Evolutionary conservation across 495 filamentous ascomycete species (phyloP).

Genomic region (Aspergillus taichungensis): DNA sequence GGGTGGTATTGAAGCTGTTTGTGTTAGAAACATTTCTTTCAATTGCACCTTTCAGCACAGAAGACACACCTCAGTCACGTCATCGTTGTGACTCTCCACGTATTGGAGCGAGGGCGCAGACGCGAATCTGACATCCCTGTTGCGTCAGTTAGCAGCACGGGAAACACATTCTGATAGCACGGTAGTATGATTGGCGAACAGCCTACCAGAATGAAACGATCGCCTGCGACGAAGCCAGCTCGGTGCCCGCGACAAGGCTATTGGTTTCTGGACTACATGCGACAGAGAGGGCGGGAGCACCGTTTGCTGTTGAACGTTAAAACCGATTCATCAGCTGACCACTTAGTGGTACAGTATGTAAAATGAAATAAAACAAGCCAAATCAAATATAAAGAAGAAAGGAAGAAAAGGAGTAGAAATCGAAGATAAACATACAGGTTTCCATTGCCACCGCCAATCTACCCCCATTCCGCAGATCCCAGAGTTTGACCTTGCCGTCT

Average conservation of each 20-base stretch:
- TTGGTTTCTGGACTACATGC: constrained; percentile 50
- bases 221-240: constrained; percentile 64
- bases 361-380: neutral
- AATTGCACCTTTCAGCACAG: neutral
- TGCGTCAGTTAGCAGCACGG: constrained; percentile 25
- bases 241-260: constrained; percentile 66
- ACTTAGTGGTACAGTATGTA: neutral
- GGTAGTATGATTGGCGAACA: neutral
- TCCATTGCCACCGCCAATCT: constrained; percentile 24
- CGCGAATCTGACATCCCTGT: constrained; percentile 60
- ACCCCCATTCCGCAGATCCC: constrained; percentile 35
- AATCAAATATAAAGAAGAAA: constrained; percentile 2
- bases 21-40: neutral
- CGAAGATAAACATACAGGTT: constrained; percentile 28
- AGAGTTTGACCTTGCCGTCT: constrained; percentile 39
- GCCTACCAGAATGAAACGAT: constrained; percentile 65
- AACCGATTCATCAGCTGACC: neutral
- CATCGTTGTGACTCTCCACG: constrained; percentile 83
- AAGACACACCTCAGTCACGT: constrained; percentile 65
- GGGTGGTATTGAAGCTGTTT: constrained; percentile 65
- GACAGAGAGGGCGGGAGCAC: constrained; percentile 57
- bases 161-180: constrained; percentile 10
- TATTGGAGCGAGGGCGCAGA: constrained; percentile 50
- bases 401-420: constrained; percentile 2
- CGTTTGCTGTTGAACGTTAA: constrained; percentile 22